These are phyloP conservation scores for Coemansia sp. DNA, from an alignment of 192 early-diverging fungal genomes.

Conservation along the genomic window DNA sequence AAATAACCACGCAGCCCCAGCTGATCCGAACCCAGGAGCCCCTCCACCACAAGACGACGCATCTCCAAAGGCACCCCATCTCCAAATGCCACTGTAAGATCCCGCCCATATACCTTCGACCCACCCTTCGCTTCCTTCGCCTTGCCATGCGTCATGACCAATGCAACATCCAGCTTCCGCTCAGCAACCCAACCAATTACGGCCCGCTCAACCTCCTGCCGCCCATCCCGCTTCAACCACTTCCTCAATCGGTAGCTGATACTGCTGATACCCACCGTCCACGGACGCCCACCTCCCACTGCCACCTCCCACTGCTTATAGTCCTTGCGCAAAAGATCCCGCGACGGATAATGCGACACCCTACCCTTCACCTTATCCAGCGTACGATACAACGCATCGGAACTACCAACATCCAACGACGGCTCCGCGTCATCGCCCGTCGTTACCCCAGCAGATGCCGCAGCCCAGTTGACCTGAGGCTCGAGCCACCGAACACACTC, in stretches of 20 bases:
- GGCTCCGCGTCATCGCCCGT: not conserved
- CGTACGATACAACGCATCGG: conserved; percentile 18
- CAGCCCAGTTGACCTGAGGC: conserved; percentile 19
- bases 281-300: not conserved
- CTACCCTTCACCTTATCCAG: conserved; percentile 31
- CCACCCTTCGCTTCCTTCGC: conserved; percentile 5
- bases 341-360: conserved; percentile 24
- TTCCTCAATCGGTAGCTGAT: conserved; percentile 30
- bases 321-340: conserved; percentile 47
- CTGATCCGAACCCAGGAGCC: not conserved
- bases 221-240: conserved; percentile 43
- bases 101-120: conserved; percentile 26
- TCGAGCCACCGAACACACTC: conserved; percentile 17
- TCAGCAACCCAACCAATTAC: conserved; percentile 11
- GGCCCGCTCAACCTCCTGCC: conserved; percentile 7
- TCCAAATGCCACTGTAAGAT: conserved; percentile 20
- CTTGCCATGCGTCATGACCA: conserved; percentile 47
- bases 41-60: conserved; percentile 1
- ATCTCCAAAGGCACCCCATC: not conserved
- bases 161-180: conserved; percentile 25
- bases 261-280: conserved; percentile 44
- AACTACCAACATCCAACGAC: conserved; percentile 7
- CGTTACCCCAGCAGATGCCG: not conserved
- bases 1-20: conserved; percentile 1
- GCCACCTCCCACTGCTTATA: conserved; percentile 46